Conservation (phyloP, 2,329 filamentous ascomycete genomes). For the Trichophyton simii region DNA sequence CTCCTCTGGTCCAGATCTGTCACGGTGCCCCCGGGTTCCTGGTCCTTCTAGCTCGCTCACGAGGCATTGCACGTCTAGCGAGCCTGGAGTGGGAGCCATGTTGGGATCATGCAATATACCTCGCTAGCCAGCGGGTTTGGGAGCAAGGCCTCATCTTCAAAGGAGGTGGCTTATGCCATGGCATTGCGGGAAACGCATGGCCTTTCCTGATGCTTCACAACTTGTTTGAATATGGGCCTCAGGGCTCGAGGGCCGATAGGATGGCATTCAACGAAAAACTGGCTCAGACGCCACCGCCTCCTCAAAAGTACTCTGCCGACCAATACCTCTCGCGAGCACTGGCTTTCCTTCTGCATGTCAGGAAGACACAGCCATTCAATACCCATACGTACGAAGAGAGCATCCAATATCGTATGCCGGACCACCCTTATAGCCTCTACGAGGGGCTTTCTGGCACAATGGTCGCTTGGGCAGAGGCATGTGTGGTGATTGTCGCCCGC, state of each 20-base stretch:
- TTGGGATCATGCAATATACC: slow-evolving; percentile 26
- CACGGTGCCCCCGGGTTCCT: slow-evolving; percentile 31
- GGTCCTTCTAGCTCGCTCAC: slow-evolving; percentile 24
- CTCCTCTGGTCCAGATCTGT: slow-evolving; percentile 30
- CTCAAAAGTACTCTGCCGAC: slow-evolving; percentile 20
- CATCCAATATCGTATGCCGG: slow-evolving; percentile 28
- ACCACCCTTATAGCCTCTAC: slow-evolving; percentile 28
- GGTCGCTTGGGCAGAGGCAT: slow-evolving; percentile 32
- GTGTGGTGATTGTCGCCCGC: slow-evolving; percentile 23
- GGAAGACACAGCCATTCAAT: slow-evolving; percentile 28
- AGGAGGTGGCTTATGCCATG: slow-evolving; percentile 31
- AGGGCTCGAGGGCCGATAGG: slow-evolving; percentile 16
- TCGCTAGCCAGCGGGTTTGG: slow-evolving; percentile 28
- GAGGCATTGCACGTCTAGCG: slow-evolving; percentile 20
- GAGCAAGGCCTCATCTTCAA: slow-evolving; percentile 32
- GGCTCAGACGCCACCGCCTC: slow-evolving; percentile 2
- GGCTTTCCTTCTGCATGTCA: slow-evolving; percentile 27
- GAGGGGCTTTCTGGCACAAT: slow-evolving; percentile 31
- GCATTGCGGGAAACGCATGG: slow-evolving; percentile 32
- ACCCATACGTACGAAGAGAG: slow-evolving; percentile 12
- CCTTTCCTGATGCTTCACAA: slow-evolving; percentile 27
- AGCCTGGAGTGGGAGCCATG: slow-evolving; percentile 24
- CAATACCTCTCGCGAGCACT: slow-evolving; percentile 29
- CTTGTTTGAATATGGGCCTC: slow-evolving; percentile 23
- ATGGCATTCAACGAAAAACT: slow-evolving; percentile 15